Percentiles rank a stretch among this genome's conserved stretches.
phyloP scores from a whole-genome alignment of 805 yeast species.

The Lachancea thermotolerans region DNA sequence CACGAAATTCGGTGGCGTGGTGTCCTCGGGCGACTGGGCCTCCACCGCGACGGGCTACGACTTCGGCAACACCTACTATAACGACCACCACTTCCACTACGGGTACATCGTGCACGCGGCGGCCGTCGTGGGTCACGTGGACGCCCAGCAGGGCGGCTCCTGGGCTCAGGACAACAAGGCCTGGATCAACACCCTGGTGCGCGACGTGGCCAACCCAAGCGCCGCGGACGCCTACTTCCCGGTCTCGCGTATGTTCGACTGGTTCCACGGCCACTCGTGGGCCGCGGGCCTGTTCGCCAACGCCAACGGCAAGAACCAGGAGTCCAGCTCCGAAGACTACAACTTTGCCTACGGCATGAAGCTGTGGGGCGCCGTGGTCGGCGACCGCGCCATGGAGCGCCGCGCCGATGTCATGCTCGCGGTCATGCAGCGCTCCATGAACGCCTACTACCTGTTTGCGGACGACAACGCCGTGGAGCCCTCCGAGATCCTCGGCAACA shows the following conservation, averaged over 20 bases:
- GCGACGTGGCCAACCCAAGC: constrained; percentile 65
- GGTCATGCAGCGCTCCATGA: constrained; percentile 48
- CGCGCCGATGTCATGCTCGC: constrained; percentile 56
- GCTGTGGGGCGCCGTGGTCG: constrained; percentile 57
- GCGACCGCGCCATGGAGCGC: constrained; percentile 45
- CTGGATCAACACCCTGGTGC: constrained; percentile 54
- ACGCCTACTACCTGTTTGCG: constrained; percentile 45
- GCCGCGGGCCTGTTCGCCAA: constrained; percentile 60
- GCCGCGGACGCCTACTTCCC: constrained; percentile 51
- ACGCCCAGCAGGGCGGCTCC: constrained; percentile 42
- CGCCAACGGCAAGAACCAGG: constrained; percentile 68
- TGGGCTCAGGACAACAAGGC: constrained; percentile 44
- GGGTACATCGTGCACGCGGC: constrained; percentile 82
- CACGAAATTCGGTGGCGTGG: constrained; percentile 48
- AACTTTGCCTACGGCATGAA: constrained; percentile 63
- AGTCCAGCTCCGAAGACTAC: constrained; percentile 65
- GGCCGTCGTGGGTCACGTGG: constrained; percentile 66
- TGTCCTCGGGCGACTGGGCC: constrained; percentile 40
- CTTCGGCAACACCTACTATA: constrained; percentile 71
- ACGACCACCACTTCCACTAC: constrained; percentile 85
- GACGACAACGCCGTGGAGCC: constrained; percentile 49
- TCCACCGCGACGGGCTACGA: constrained; percentile 42
- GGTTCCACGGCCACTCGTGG: constrained; percentile 70
- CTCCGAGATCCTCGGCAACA: constrained; percentile 43
- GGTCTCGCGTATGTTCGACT: constrained; percentile 58